A percentile compares a stretch with the other conserved stretches of the same genome.
phyloP scores from a whole-genome alignment of 805 yeast genomes.

The Starmerella davenportii region DNA sequence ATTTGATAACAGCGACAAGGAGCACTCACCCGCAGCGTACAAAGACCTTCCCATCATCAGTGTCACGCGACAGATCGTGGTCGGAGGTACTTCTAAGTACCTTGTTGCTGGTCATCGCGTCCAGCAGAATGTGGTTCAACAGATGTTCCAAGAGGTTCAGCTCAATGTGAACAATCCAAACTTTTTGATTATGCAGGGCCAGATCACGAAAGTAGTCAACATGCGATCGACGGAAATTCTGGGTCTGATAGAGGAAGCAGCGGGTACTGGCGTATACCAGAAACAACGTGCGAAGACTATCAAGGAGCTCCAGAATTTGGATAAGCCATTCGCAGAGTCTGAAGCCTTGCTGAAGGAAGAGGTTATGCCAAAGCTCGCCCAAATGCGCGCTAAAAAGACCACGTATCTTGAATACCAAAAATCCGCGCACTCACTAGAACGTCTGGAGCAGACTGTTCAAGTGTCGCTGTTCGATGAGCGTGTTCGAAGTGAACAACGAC shows the following conservation, averaged over 20 bases:
- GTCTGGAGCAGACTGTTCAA: background rate
- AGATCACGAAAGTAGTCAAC: slow-evolving; percentile 87
- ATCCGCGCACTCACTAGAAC: background rate
- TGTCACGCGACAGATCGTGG: slow-evolving; percentile 74
- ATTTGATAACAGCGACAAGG: slow-evolving; percentile 65
- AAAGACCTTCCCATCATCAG: slow-evolving; percentile 50
- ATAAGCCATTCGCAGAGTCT: slow-evolving; percentile 64
- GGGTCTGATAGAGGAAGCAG: slow-evolving; percentile 90
- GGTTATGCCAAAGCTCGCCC: slow-evolving; percentile 79
- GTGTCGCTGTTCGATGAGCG: background rate
- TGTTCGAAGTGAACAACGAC: background rate
- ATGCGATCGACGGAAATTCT: slow-evolving; percentile 87
- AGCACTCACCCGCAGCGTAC: slow-evolving; percentile 74
- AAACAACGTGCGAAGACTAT: slow-evolving; percentile 83
- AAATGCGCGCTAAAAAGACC: slow-evolving; percentile 63
- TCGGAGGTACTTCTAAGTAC: slow-evolving; percentile 86
- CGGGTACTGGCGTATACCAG: slow-evolving; percentile 92
- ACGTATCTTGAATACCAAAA: slow-evolving; percentile 68
- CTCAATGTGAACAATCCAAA: slow-evolving; percentile 92
- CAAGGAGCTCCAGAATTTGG: slow-evolving; percentile 80
- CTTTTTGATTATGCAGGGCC: slow-evolving; percentile 96
- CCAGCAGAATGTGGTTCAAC: slow-evolving; percentile 80
- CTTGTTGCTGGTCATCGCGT: slow-evolving; percentile 91
- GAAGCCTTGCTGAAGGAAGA: slow-evolving; percentile 59
- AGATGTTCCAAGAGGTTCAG: slow-evolving; percentile 84